A percentile compares a stretch with the other conserved stretches of the same genome.
These are phyloP conservation scores for Trifolium dubium DNA, from an alignment of 306 rosid genomes.

Conservation along the genomic window DNA sequence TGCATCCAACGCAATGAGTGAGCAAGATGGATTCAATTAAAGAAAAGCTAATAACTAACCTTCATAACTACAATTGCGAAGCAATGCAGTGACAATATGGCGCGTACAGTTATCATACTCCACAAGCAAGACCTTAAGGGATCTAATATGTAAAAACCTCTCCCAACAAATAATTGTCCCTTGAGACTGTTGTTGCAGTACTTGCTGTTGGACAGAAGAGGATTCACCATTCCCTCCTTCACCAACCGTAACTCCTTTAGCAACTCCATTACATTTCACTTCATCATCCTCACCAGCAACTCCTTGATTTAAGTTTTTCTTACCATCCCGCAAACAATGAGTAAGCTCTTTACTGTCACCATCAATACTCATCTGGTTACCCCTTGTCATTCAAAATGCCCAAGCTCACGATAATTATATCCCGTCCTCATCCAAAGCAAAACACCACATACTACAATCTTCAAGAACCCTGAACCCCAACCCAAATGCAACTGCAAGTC, in stretches of 20 bases:
- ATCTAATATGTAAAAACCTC: slow-evolving; percentile 79
- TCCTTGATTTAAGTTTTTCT: slow-evolving; percentile 47
- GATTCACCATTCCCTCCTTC: slow-evolving; percentile 48
- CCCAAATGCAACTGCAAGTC: slow-evolving; percentile 47
- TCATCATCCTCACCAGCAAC: slow-evolving; percentile 48
- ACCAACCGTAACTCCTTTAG: slow-evolving; percentile 55
- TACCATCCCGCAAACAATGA: slow-evolving; percentile 47
- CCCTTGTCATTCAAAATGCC: slow-evolving; percentile 57
- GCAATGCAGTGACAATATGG: slow-evolving; percentile 84
- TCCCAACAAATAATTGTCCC: slow-evolving; percentile 87
- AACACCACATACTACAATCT: slow-evolving; percentile 44
- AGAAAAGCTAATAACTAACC: slow-evolving; percentile 48
- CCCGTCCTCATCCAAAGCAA: slow-evolving; percentile 49
- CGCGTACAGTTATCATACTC: slow-evolving; percentile 91
- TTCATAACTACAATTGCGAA: slow-evolving; percentile 96
- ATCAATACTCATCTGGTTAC: slow-evolving; percentile 62
- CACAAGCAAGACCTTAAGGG: slow-evolving; percentile 89
- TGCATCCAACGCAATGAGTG: neutral
- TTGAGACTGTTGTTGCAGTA: slow-evolving; percentile 65
- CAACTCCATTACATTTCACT: slow-evolving; percentile 54
- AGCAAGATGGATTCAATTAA: slow-evolving; percentile 20
- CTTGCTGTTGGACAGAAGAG: slow-evolving; percentile 51
- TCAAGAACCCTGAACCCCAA: slow-evolving; percentile 41
- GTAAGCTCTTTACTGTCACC: slow-evolving; percentile 50
- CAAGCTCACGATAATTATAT: slow-evolving; percentile 45